Evolutionary conservation across 768 basidiomycete species (phyloP).

Genomic region (Panaeolus papilionaceus): DNA sequence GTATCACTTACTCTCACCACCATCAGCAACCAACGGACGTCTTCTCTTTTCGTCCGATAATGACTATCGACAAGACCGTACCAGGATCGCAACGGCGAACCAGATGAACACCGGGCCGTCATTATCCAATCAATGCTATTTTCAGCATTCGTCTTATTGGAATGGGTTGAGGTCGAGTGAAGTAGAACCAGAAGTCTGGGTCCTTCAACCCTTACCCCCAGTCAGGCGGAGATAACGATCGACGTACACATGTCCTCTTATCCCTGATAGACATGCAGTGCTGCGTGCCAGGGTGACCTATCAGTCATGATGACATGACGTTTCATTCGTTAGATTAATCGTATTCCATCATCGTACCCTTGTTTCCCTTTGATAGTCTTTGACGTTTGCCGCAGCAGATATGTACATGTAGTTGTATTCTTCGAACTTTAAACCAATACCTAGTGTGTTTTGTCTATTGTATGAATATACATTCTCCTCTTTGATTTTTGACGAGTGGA

Average conservation of each 20-base stretch:
- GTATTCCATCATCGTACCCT: no score
- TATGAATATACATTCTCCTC: no score
- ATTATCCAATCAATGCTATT: not conserved
- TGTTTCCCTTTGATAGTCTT: no score
- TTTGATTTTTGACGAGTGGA: no score
- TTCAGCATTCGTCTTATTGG: not conserved
- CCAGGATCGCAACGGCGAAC: not conserved
- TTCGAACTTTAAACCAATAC: no score
- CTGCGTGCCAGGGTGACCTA: not conserved
- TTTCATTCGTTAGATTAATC: not conserved
- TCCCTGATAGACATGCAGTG: not conserved
- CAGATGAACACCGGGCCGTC: not conserved
- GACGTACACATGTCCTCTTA: not conserved
- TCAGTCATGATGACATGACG: not conserved
- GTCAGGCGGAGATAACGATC: not conserved
- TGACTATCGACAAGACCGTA: not conserved
- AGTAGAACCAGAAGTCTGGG: not conserved
- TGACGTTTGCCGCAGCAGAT: no score
- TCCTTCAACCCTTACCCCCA: not conserved
- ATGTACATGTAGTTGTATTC: no score
- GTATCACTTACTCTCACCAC: not conserved
- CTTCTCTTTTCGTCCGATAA: not conserved
- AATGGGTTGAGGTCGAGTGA: not conserved
- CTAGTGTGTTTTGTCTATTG: no score
- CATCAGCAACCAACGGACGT: no score